Evolutionary conservation across 352 stramenopile genomes (phyloP).

Genomic region (Pythium dissimile): DNA sequence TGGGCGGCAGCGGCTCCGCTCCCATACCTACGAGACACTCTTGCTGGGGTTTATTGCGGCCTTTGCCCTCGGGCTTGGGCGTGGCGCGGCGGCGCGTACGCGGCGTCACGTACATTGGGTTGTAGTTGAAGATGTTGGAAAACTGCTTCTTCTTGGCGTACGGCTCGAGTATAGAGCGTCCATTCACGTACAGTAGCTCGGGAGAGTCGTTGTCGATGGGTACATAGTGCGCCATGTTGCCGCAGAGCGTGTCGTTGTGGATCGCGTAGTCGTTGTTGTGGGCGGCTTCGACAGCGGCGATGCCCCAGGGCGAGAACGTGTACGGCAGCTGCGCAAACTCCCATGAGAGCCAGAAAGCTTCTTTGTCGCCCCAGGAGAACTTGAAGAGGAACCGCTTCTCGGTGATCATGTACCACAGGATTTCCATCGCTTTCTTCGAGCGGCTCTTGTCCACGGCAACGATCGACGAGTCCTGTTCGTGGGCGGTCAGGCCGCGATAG

Average conservation of each 20-base stretch:
- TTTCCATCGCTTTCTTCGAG: constrained; percentile 38
- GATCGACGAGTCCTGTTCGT: constrained; percentile 76
- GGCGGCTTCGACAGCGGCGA: constrained; percentile 40
- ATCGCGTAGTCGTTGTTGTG: constrained; percentile 51
- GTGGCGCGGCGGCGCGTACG: constrained; percentile 22
- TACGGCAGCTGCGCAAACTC: constrained; percentile 50
- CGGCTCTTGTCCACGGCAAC: constrained; percentile 61
- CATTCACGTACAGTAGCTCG: constrained; percentile 57
- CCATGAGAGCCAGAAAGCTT: constrained; percentile 73
- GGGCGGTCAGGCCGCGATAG: constrained; percentile 38
- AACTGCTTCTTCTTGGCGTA: constrained; percentile 28
- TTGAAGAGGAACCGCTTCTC: constrained; percentile 56
- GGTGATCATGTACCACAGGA: constrained; percentile 69
- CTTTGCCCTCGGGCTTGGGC: constrained; percentile 7
- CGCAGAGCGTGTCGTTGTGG: constrained; percentile 60
- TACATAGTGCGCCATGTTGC: constrained; percentile 62
- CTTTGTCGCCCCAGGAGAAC: constrained; percentile 74
- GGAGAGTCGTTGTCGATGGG: constrained; percentile 23
- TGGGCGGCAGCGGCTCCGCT: not conserved
- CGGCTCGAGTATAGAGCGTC: constrained; percentile 48
- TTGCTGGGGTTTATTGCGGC: constrained; percentile 8
- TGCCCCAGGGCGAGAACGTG: constrained; percentile 63
- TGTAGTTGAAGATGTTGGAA: constrained; percentile 45
- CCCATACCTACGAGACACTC: constrained; percentile 18
- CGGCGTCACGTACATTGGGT: constrained; percentile 37